A percentile compares a stretch with the other conserved stretches of the same genome.
Conservation (phyloP, 2,329 filamentous ascomycete genomes). For the Leptographium procerum region DNA sequence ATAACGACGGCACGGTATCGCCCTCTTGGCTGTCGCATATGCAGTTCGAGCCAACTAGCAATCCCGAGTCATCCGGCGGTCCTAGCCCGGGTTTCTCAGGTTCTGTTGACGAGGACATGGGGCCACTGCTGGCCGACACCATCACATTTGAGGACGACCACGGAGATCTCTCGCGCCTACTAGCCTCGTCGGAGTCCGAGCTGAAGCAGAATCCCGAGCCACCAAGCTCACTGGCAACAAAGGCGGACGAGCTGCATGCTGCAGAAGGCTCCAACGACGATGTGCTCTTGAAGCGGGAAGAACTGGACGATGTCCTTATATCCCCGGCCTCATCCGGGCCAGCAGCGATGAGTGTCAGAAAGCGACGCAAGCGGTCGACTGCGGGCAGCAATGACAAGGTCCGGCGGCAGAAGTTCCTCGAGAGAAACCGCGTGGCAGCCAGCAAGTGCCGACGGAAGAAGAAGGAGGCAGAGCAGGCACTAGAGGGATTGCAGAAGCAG, state of each 20-base stretch:
- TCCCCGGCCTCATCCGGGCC: not conserved
- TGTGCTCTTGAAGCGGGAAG: not conserved
- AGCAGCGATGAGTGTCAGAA: not conserved
- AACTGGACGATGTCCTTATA: not conserved
- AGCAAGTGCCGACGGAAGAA: constrained; percentile 64
- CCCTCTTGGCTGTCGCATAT: not conserved
- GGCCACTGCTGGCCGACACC: not conserved
- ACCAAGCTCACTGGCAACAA: not conserved
- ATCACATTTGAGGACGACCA: not conserved
- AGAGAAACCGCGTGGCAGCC: constrained; percentile 61
- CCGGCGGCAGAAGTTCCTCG: constrained; percentile 48
- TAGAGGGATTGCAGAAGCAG: constrained; percentile 34
- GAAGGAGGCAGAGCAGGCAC: constrained; percentile 34
- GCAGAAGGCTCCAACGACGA: too few relatives aligned
- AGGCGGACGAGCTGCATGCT: not conserved
- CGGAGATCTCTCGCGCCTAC: not conserved
- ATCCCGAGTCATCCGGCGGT: not conserved
- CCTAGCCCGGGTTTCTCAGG: not conserved
- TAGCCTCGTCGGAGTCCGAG: not conserved
- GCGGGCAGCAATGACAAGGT: constrained; percentile 19
- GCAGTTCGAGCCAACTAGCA: not conserved
- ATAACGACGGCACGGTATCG: not conserved
- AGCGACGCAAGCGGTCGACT: not conserved
- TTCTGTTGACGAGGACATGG: not conserved
- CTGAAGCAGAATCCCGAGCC: not conserved